These are phyloP conservation scores for Xylaria sp. DNA, from an alignment of 2,329 filamentous ascomycete genomes.

Conservation along the genomic window DNA sequence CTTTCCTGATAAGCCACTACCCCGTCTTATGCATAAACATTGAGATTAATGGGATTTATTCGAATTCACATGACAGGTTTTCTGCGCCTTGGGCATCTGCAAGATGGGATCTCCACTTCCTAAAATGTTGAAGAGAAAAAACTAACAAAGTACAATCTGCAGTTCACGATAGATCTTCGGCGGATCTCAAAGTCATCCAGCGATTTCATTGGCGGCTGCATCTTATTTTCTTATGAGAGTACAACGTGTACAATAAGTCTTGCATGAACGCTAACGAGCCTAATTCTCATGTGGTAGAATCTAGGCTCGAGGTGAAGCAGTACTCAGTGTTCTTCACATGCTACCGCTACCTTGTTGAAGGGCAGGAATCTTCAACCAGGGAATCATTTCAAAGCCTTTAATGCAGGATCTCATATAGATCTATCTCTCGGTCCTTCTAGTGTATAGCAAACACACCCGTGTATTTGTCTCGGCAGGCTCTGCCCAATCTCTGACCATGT, in stretches of 20 bases:
- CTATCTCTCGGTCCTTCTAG: conserved; percentile 14
- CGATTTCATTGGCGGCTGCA: conserved; percentile 13
- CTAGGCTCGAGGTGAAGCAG: conserved; percentile 26
- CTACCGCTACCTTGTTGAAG: conserved; percentile 10
- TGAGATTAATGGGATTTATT: neutral
- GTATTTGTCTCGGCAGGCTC: conserved; percentile 35
- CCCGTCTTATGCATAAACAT: neutral
- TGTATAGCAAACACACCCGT: conserved; percentile 8
- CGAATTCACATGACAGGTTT: neutral
- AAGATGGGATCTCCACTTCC: conserved; percentile 14
- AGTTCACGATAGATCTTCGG: conserved; percentile 28
- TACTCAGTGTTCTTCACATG: conserved; percentile 1
- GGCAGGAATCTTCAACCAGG: neutral
- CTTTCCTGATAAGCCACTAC: neutral
- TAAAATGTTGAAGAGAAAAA: conserved; percentile 18
- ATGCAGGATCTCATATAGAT: conserved; percentile 12
- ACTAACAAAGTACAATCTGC: neutral
- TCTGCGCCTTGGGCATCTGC: neutral
- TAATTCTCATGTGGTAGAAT: conserved; percentile 28
- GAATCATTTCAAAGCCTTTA: neutral
- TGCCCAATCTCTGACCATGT: conserved; percentile 53
- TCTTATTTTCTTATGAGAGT: neutral
- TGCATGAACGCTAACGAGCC: conserved; percentile 23
- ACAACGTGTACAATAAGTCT: conserved; percentile 12
- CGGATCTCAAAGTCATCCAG: conserved; percentile 13